A percentile compares a stretch with the other conserved stretches of the same genome.
phyloP scores from a whole-genome alignment of 768 basidiomycete genomes.

The Macrolepiota fuliginosa region DNA sequence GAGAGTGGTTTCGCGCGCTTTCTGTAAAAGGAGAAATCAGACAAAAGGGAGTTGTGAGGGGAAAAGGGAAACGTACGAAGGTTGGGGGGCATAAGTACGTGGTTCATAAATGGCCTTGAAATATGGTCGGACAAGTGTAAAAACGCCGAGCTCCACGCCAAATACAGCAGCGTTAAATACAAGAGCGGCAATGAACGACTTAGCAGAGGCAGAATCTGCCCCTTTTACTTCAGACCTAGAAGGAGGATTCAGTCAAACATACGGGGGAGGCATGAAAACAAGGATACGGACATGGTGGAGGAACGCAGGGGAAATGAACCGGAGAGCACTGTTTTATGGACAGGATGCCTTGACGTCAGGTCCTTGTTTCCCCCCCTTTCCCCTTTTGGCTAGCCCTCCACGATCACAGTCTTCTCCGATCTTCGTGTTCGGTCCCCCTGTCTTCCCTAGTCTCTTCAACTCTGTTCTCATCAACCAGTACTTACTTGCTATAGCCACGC shows the following conservation, averaged over 20 bases:
- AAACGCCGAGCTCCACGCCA: conserved; percentile 64
- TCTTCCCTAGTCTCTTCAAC: neutral
- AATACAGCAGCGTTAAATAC: conserved; percentile 79
- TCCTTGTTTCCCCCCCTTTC: neutral
- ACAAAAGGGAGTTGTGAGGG: neutral
- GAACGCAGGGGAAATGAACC: neutral
- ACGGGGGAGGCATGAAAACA: neutral
- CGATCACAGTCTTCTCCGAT: neutral
- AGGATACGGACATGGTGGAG: conserved; percentile 6
- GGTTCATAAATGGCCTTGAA: conserved; percentile 93
- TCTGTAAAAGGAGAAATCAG: conserved; percentile 26
- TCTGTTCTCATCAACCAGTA: neutral
- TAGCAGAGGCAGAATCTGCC: conserved; percentile 63
- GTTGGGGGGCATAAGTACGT: conserved; percentile 60
- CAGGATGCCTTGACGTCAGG: conserved; percentile 5
- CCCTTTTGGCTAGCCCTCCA: neutral
- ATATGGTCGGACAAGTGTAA: conserved; percentile 79
- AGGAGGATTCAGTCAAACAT: neutral
- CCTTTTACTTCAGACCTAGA: conserved; percentile 37
- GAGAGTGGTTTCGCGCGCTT: conserved; percentile 59
- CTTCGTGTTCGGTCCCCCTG: neutral
- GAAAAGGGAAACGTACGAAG: conserved; percentile 29
- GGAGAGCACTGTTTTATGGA: neutral
- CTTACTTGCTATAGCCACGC: neutral
- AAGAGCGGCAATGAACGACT: conserved; percentile 82